A percentile compares a stretch with the other conserved stretches of the same genome.
Evolutionary conservation across 768 basidiomycete genomes (phyloP).

Genomic region (Scleroderma bovista): DNA sequence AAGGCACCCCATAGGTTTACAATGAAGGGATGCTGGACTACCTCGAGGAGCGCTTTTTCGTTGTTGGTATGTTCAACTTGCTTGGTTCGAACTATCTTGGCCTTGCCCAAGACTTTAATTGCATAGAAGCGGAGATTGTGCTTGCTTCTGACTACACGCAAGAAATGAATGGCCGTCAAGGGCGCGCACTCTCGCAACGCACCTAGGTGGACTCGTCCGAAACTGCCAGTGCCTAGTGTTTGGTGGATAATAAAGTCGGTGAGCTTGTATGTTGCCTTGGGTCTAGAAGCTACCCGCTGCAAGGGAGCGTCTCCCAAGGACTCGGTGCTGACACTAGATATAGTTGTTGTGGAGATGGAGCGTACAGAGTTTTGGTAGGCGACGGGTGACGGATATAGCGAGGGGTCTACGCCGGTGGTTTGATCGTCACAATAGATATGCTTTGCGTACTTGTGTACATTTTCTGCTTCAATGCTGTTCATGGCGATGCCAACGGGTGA

Average conservation of each 20-base stretch:
- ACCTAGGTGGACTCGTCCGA: constrained; percentile 95
- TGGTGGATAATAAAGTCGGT: constrained; percentile 76
- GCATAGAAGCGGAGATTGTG: constrained; percentile 96
- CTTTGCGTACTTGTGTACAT: not conserved
- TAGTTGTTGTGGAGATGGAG: constrained; percentile 54
- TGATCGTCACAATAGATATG: not conserved
- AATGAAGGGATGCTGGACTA: constrained; percentile 88
- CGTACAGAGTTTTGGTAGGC: constrained; percentile 40
- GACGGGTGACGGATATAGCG: not conserved
- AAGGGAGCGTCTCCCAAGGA: constrained; percentile 29
- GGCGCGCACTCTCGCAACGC: constrained; percentile 9
- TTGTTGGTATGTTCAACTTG: constrained; percentile 98
- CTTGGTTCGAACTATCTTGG: constrained; percentile 86
- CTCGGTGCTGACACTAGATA: constrained; percentile 43
- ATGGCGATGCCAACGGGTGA: not conserved
- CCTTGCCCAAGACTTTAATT: constrained; percentile 91
- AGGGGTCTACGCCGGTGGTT: not conserved
- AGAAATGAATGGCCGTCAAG: not conserved
- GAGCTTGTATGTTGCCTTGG: constrained; percentile 66
- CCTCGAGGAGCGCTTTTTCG: constrained; percentile 81
- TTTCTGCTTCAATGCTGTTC: constrained; percentile 19
- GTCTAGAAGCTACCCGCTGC: constrained; percentile 37
- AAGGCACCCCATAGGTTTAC: constrained; percentile 96
- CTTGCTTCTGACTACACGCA: constrained; percentile 68
- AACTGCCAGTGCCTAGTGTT: constrained; percentile 91